Base-by-base conservation (phyloP, 768 basidiomycete genomes). In the Mycena floridula region DNA sequence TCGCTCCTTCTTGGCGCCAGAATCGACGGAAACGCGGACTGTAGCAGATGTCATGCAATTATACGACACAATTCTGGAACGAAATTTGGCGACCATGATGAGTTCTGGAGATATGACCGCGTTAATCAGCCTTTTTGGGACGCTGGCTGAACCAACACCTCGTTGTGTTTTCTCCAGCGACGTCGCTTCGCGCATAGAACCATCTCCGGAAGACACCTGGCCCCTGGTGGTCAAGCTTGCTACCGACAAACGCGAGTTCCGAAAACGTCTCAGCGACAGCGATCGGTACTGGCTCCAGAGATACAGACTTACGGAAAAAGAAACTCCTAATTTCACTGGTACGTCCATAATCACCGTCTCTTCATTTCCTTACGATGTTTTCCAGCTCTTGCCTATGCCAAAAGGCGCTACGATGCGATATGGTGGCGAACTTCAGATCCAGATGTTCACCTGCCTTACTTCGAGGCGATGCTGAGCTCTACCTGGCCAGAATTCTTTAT, bases 201-300 rank as follows among this genome's bases (percentile, higher is more conserved):
- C 47, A n/a, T 21, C 40, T 16, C 26, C 54, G 1, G 44, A 47
- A 27, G 56, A 57, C 37, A 69, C 76, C 53, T 84, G 81, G 82
- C 30, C 63, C 13, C 67, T 80, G 40, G 58, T 82, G 9, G 39
- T 69, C 37, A 62, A 67, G 42, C 51, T 83, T 9, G 67, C 65
- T 7, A 58, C 54, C 26, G 71, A 74, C 53, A 82, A 81, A 57
- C 51, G 56, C 27, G 45, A 49, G 26, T 46, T 62, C n/a, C 63
- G 59, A 27, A 56, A 64, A 45, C 13, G 46, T 7, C 53, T 74
- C 32, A 56, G 48, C 13, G 59, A 63, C 35, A 64, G 70, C n/a
- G 81, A 85, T 54, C 66, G 69, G 39, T 85, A 76, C 58, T 85
- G 82, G 82, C 55, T 76, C 38, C n/a, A n/a, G n/a, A n/a, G n/a